Conservation (phyloP, 164 flowering plant genomes). For the Vitis rotundifolia region DNA sequence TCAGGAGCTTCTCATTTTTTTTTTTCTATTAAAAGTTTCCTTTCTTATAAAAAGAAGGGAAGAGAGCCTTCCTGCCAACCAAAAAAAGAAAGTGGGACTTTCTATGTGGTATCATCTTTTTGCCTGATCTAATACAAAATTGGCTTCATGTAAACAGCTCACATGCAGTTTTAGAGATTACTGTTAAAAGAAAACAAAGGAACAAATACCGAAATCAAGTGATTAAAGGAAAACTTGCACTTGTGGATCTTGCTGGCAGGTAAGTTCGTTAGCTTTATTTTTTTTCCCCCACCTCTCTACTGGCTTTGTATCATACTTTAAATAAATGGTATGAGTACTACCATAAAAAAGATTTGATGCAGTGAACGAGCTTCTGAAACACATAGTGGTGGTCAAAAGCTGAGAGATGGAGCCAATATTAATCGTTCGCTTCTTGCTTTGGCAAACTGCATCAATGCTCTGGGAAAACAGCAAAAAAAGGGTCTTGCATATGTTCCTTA, state of each 20-base stretch:
- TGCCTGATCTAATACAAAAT: conserved; percentile 4
- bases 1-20: too few relatives aligned
- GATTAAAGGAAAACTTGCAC: conserved; percentile 84
- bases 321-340: not conserved
- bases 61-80: too few relatives aligned
- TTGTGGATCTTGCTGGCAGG: conserved; percentile 97
- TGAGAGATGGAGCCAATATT: conserved; percentile 93
- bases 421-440: conserved; percentile 92
- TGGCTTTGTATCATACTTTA: not conserved
- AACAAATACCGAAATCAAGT: conserved; percentile 69
- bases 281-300: not conserved
- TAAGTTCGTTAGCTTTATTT: conserved; percentile 12
- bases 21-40: too few relatives aligned
- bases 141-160: conserved; percentile 42
- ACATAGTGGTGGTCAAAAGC: conserved; percentile 82
- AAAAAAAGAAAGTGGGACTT: not conserved
- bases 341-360: conserved; percentile 17
- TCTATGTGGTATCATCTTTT: conserved; percentile 4
- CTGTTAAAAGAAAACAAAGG: conserved; percentile 66
- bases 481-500: conserved; percentile 97
- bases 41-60: too few relatives aligned
- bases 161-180: conserved; percentile 91
- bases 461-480: conserved; percentile 90
- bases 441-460: conserved; percentile 92
- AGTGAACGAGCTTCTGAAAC: conserved; percentile 97